Conservation (phyloP, 495 filamentous ascomycete species). For the Xylaria telfairii region DNA sequence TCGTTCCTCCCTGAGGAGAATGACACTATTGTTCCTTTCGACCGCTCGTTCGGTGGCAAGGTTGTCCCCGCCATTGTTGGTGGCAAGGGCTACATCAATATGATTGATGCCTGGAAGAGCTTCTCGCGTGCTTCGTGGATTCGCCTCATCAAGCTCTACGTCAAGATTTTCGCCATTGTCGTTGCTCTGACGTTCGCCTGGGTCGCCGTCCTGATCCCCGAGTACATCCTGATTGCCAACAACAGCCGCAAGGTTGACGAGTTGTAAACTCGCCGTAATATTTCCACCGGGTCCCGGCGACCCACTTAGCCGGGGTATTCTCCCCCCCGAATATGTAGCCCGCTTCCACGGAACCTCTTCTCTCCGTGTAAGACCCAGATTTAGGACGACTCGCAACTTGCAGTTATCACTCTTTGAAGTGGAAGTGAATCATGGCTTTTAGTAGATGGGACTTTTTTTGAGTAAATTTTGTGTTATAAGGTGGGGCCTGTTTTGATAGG, state of each 20-base stretch:
- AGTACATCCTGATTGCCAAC: slow-evolving; percentile 36
- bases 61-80: slow-evolving; percentile 65
- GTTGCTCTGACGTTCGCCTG: slow-evolving; percentile 57
- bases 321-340: not conserved
- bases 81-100: slow-evolving; percentile 69
- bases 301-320: not conserved
- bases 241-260: slow-evolving; percentile 37
- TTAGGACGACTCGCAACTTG: not conserved
- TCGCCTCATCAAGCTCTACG: slow-evolving; percentile 70
- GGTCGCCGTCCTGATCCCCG: slow-evolving; percentile 47
- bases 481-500: not conserved
- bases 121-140: slow-evolving; percentile 70
- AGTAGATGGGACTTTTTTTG: not conserved
- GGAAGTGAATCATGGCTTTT: not conserved
- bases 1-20: slow-evolving; percentile 57
- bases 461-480: not conserved
- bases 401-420: not conserved
- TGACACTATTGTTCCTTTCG: slow-evolving; percentile 57
- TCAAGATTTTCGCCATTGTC: slow-evolving; percentile 59
- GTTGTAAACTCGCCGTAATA: not conserved
- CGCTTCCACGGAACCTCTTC: not conserved
- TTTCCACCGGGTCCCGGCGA: not conserved
- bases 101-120: slow-evolving; percentile 73
- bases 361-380: not conserved
- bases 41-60: slow-evolving; percentile 55